Conservation (phyloP, 352 stramenopile species). For the Paralagenidium karlingii region DNA sequence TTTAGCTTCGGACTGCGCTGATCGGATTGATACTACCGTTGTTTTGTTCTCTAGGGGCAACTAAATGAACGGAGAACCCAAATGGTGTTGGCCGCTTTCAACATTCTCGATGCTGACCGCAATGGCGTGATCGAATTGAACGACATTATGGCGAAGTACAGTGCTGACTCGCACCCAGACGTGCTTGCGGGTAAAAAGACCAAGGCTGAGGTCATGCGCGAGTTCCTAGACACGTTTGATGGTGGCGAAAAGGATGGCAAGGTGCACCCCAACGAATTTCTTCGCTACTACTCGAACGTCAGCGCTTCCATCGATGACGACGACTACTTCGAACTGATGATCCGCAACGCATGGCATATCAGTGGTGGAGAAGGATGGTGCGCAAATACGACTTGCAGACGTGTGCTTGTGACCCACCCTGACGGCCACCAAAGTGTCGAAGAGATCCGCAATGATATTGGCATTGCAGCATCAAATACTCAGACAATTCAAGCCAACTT, state of each 20-base stretch:
- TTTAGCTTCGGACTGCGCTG: background rate
- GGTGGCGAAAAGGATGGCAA: constrained; percentile 79
- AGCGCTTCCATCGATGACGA: constrained; percentile 84
- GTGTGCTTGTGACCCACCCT: constrained; percentile 77
- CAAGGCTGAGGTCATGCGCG: constrained; percentile 52
- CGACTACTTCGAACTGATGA: constrained; percentile 90
- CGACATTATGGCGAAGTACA: constrained; percentile 71
- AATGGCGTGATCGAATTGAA: constrained; percentile 63
- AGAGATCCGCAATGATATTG: constrained; percentile 78
- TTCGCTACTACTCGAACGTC: constrained; percentile 85
- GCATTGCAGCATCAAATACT: constrained; percentile 49
- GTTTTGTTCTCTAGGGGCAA: constrained; percentile 23
- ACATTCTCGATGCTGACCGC: constrained; percentile 56
- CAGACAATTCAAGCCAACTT: constrained; percentile 69
- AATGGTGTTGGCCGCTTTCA: constrained; percentile 68
- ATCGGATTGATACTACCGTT: background rate
- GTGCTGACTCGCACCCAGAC: constrained; percentile 70
- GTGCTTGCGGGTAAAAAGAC: constrained; percentile 65
- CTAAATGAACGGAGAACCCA: constrained; percentile 62
- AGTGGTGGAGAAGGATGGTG: constrained; percentile 69
- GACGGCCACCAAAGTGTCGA: constrained; percentile 74
- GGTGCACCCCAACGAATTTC: constrained; percentile 75
- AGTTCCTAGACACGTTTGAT: constrained; percentile 83
- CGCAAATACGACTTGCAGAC: constrained; percentile 76
- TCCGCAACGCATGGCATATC: constrained; percentile 83